Evolutionary conservation across 2,329 filamentous ascomycete species (phyloP), one percentile per base, ranked within the genome.

Genomic region (Fusarium oxysporum): DNA sequence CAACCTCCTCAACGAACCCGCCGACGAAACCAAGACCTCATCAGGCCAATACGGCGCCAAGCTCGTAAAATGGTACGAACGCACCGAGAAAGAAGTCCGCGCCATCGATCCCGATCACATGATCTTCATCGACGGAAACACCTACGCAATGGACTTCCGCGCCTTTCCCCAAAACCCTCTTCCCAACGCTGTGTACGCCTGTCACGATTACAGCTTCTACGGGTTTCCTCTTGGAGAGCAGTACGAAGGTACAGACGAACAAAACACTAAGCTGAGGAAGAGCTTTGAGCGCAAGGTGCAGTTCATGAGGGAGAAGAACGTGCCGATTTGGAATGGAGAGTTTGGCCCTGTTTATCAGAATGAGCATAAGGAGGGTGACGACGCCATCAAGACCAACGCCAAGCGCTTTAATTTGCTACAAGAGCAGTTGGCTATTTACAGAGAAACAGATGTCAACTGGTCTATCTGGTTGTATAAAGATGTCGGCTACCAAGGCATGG

Each of bases 401-500:
- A 81, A 84, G 43, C 78, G 86, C 2, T 85, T 83, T 54, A 80
- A 81, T 1, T 74, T 86, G 0, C 74, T 87, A 0, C 78, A 81
- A 4, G 81, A 85, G 43, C 85, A 87, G 51, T 72, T 84, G 5
- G 60, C 71, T 3, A 82, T 83, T 4, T 84, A 84, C 62, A 65
- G 70, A 54, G 78, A 79, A 35, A 72, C 62, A 5, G 62, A 66
- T 1, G 85, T 77, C 78, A 85, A 84, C 50, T 91, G 89, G 90
- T 86, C 82, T 19, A 91, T 91, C 74, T 90, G 88, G 87, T 78
- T 88, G 1, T 89, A 88, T 78, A 90, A 89, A 76, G 87, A 90
- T 65, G 85, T 89, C 43, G 86, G 87, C 0, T 83, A 86, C 48
- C 87, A 89, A 77, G 88, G 87, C 10, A 88, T 90, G 87, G 81